Evolutionary conservation across 441 rosid species (phyloP), one percentile per base, ranked within the genome.

Genomic region (Croton setiger): DNA sequence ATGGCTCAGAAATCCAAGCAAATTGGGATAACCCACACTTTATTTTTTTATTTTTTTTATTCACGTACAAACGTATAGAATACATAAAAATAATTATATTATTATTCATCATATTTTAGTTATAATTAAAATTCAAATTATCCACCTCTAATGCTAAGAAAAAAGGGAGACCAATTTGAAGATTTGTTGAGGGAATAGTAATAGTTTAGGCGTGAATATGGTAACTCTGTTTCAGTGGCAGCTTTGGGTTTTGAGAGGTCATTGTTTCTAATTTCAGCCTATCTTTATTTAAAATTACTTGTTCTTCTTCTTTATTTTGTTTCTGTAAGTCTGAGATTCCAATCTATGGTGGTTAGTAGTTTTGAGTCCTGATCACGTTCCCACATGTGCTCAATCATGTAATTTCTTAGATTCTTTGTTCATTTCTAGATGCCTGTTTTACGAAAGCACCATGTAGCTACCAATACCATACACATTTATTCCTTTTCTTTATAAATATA

Each of bases 201-300:
- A 60, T 44, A 60, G 69, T 13, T 3, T 69, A 73, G 76, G 84
- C 82, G 79, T 83, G 83, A 73, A 69, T 47, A 73, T 75, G 82
- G 69, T 72, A 72, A 72, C 72, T 72, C 79, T 71, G 83, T 73
- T 78, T 80, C 76, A 71, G 74, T 80, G 81, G 81, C 84, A 82
- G 84, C 88, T 76, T 84, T 84, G 68, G 63, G 80, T 84, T 81
- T 84, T 72, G 78, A 81, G 63, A 75, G 51, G 80, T 79, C 80
- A 33, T 67, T 75, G 44, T 49, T 60, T 27, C 48, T 54, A 27
- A 54, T n/a, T 17, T 48, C 65, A 31, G 17, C 48, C 37, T 52
- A 18, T 7, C 63, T n/a, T 5, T 48, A 59, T 37, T 21, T 56
- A n/a, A n/a, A n/a, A n/a, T 47, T 52, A 20, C 2, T 27, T 63